Conservation (phyloP, 2,329 filamentous ascomycete genomes). For the Didymella keratinophila region DNA sequence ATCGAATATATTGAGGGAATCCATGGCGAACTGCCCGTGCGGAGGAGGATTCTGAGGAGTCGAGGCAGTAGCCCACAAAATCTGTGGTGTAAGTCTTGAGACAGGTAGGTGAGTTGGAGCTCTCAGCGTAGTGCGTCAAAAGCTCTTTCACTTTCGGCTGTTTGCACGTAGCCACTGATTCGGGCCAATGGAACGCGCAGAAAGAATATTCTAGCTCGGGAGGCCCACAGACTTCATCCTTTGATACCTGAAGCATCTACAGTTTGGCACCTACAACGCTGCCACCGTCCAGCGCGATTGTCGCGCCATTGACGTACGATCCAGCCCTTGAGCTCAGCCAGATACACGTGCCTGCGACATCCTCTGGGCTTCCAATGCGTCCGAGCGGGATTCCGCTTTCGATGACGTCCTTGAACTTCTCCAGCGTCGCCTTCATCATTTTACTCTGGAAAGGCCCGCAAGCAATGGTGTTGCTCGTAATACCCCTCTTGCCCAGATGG, state of each 20-base stretch:
- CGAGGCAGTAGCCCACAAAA: too few relatives aligned
- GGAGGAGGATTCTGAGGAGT: too few relatives aligned
- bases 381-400: constrained; percentile 68
- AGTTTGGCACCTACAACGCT: constrained; percentile 50
- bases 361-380: constrained; percentile 71
- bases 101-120: too few relatives aligned
- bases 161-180: too few relatives aligned
- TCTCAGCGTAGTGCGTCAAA: too few relatives aligned
- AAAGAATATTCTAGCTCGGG: too few relatives aligned
- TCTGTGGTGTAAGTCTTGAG: too few relatives aligned
- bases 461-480: constrained; percentile 73
- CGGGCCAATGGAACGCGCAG: too few relatives aligned
- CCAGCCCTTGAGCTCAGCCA: constrained; percentile 74
- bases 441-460: constrained; percentile 76
- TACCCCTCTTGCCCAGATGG: constrained; percentile 66
- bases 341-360: constrained; percentile 75
- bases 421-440: constrained; percentile 76
- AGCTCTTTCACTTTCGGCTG: too few relatives aligned
- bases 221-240: too few relatives aligned
- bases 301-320: constrained; percentile 53
- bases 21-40: too few relatives aligned
- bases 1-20: too few relatives aligned
- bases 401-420: constrained; percentile 64
- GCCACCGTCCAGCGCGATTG: constrained; percentile 54
- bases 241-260: constrained; percentile 20